Evolutionary conservation across 148 eudicot genomes (phyloP), one percentile per base, ranked within the genome.

Genomic region (Rhododendron ferrugineum): DNA sequence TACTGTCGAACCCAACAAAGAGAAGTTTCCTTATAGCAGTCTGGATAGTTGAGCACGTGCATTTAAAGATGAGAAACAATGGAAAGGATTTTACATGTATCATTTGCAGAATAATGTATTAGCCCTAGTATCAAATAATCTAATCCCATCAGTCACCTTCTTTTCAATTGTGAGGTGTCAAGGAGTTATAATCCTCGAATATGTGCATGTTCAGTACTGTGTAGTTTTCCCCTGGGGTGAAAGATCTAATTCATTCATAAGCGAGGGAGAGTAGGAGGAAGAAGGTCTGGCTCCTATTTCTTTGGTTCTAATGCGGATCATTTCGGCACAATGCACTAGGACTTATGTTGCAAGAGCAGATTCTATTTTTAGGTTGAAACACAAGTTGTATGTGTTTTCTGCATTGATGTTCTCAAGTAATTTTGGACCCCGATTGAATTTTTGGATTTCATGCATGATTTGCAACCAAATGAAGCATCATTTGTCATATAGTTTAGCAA

Each of bases 1-100:
- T 91, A 92, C 92, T 94, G 89, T 96, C 98, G 84, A 95, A 86
- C 82, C 98, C 98, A 46, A 96, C 98, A 85, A 96, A 95, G 26
- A 93, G 94, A 95, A 94, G 86, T 62, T 91, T 94, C 86, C 98
- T 89, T 78, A 88, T 64, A 84, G 89, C 91, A 78, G 96, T 94
- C 99, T 96, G 93, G 87, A 90, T 83, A 81, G 86, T 86, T 81
- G 58, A 88, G 76, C 85, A 89, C 34, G 52, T 60, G 82, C 73
- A 85, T 76, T 83, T 5, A 83, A 83, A 56, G 26, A 66, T 74
- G 49, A 64, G 66, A 30, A 84, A 23, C 32, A 49, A 26, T 49
- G 34, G 44, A 83, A 83, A 83, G 78, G 26, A 62, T 64, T 42
- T 14, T 66, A 10, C 36, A 68, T 9, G 46, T 18, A 44, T 26